Percentiles rank a stretch among this genome's conserved stretches.
Conservation (phyloP, 345 rosid genomes). For the Geranium rotundifolium region DNA sequence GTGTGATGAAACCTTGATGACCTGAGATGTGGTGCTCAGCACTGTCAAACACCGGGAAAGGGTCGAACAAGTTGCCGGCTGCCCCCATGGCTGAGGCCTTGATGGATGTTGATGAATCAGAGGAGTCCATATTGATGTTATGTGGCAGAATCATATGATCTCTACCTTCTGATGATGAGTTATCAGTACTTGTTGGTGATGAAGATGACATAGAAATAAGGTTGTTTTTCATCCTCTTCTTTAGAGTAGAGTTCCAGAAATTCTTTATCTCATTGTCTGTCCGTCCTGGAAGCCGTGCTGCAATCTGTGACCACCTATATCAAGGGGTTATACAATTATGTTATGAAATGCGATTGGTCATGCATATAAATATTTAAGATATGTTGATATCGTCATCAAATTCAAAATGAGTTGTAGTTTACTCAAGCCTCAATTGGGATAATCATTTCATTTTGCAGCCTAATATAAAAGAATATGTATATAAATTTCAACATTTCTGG, state of each 20-base stretch:
- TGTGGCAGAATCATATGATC: conserved; percentile 31
- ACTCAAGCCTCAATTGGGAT: no score
- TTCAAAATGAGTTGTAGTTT: no score
- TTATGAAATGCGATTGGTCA: no score
- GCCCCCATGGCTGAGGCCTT: no score
- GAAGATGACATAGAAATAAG: conserved; percentile 28
- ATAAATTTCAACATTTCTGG: not conserved
- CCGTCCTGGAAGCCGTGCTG: conserved; percentile 83
- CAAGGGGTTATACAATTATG: no score
- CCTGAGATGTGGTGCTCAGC: conserved; percentile 15
- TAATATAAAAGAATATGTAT: no score
- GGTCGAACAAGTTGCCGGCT: conserved; percentile 28
- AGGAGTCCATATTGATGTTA: conserved; percentile 41
- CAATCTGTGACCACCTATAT: conserved; percentile 86
- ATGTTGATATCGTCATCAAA: no score
- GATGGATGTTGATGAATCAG: conserved; percentile 38
- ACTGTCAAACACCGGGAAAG: conserved; percentile 25
- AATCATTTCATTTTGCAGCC: no score
- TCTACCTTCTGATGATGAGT: conserved; percentile 39
- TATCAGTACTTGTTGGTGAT: conserved; percentile 17
- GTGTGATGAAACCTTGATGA: conserved; percentile 18
- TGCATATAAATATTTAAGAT: no score
- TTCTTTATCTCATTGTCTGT: conserved; percentile 92
- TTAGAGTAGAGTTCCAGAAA: conserved; percentile 83
- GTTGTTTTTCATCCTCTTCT: conserved; percentile 51